A percentile compares a stretch with the other conserved stretches of the same genome.
These are phyloP conservation scores for Eimeria sp. DNA, from an alignment of 169 alveolate genomes.

Conservation along the genomic window DNA sequence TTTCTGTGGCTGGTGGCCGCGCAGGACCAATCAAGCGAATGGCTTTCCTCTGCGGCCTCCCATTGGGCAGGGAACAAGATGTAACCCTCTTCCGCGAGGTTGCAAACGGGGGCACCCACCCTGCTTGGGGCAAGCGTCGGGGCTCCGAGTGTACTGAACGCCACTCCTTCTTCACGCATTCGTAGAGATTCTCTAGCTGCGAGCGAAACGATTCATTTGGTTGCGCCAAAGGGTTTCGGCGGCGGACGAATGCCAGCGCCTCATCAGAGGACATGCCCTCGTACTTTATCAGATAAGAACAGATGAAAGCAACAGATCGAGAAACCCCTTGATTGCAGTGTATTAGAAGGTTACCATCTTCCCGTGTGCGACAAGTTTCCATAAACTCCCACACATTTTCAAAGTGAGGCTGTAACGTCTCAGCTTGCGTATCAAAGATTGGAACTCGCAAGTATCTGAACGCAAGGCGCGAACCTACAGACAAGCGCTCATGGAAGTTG, in stretches of 20 bases:
- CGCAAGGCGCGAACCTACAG: constrained; percentile 11
- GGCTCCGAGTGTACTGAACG: constrained; percentile 8
- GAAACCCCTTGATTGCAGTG: constrained; percentile 92
- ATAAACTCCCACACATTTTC: constrained; percentile 73
- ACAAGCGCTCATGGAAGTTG: constrained; percentile 74
- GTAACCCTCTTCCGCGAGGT: constrained; percentile 26
- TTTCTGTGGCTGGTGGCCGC: constrained; percentile 41
- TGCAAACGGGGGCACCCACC: constrained; percentile 40
- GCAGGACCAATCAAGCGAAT: constrained; percentile 54
- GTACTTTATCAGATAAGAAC: constrained; percentile 90
- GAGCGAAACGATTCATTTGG: constrained; percentile 91
- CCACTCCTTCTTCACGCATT: constrained; percentile 22
- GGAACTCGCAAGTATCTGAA: constrained; percentile 77
- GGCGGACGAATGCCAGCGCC: constrained; percentile 87
- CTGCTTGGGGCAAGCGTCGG: constrained; percentile 8
- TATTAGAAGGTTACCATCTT: constrained; percentile 88
- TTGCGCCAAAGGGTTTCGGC: constrained; percentile 87
- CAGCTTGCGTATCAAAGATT: constrained; percentile 78
- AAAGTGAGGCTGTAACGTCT: constrained; percentile 63
- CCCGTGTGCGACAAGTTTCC: constrained; percentile 82
- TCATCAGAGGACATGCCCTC: constrained; percentile 87
- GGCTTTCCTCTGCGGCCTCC: constrained; percentile 42
- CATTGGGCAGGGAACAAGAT: neutral
- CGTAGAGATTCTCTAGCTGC: constrained; percentile 78
- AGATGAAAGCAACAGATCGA: constrained; percentile 90